Evolutionary conservation across 805 yeast genomes (phyloP).

Genomic region (Kazachstania viticola): DNA sequence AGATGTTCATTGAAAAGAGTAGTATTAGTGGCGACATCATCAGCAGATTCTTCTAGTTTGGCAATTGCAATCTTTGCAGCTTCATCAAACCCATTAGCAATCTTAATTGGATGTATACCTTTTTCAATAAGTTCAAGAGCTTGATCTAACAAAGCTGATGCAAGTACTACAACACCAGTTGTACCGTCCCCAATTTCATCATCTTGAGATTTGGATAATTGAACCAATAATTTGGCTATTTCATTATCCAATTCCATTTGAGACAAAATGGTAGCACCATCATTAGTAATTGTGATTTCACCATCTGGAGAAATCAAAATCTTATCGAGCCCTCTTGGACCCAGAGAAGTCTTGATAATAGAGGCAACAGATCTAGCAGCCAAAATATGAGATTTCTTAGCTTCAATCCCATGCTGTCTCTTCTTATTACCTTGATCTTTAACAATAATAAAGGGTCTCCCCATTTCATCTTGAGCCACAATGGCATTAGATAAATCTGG

Average conservation of each 20-base stretch:
- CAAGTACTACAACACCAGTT: constrained; percentile 95
- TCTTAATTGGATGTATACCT: constrained; percentile 94
- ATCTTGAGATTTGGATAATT: constrained; percentile 88
- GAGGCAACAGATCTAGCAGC: constrained; percentile 94
- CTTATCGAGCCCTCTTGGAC: constrained; percentile 98
- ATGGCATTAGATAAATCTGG: constrained; percentile 97
- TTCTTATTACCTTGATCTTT: constrained; percentile 63
- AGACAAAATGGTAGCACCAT: constrained; percentile 92
- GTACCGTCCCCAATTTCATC: constrained; percentile 99
- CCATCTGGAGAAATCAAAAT: constrained; percentile 93
- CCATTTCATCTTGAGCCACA: constrained; percentile 98
- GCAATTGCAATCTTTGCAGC: constrained; percentile 86
- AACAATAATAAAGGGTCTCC: constrained; percentile 95
- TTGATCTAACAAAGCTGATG: constrained; percentile 88
- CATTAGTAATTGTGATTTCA: constrained; percentile 94
- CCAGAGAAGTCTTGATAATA: constrained; percentile 82
- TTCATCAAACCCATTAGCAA: constrained; percentile 94
- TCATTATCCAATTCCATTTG: constrained; percentile 95
- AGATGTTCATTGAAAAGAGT: constrained; percentile 35
- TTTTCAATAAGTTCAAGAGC: constrained; percentile 89
- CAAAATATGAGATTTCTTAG: constrained; percentile 73
- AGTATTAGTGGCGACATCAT: constrained; percentile 32
- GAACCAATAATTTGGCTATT: constrained; percentile 90
- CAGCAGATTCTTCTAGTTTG: constrained; percentile 66
- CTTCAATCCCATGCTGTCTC: constrained; percentile 68